Evolutionary conservation across 1,139 yeast species (phyloP).

Genomic region (Arxiozyma telluris): DNA sequence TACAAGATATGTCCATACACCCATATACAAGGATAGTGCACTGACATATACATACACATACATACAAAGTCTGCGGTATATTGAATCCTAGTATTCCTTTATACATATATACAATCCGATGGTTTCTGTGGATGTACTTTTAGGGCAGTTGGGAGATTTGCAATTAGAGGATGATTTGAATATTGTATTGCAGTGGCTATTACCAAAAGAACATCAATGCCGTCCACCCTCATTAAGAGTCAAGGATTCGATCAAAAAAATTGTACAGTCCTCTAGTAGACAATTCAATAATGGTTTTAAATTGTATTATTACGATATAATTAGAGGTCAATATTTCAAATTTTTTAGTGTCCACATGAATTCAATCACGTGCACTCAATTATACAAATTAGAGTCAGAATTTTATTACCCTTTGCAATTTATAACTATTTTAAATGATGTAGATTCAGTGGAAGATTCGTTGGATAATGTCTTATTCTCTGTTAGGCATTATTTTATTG

Average conservation of each 20-base stretch:
- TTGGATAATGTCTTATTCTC: conserved; percentile 14
- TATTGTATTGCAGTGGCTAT: conserved; percentile 7
- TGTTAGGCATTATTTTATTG: conserved; percentile 22
- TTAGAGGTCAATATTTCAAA: conserved; percentile 3
- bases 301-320: conserved; percentile 5
- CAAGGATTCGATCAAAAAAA: conserved; percentile 5
- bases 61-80: neutral
- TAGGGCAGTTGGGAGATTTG: neutral
- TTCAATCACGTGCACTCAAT: neutral
- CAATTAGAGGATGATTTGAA: conserved; percentile 8
- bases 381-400: conserved; percentile 17
- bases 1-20: no score
- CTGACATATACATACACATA: no score
- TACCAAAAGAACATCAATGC: conserved; percentile 8
- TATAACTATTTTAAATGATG: conserved; percentile 7
- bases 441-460: conserved; percentile 10
- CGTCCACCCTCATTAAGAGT: conserved; percentile 11
- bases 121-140: neutral
- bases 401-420: conserved; percentile 22
- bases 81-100: no score
- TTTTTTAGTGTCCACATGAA: neutral
- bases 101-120: neutral
- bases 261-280: conserved; percentile 1
- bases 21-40: no score
- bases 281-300: conserved; percentile 2